phyloP scores from a whole-genome alignment of 1,139 yeast species.

The Saccharomyces hybrid region DNA sequence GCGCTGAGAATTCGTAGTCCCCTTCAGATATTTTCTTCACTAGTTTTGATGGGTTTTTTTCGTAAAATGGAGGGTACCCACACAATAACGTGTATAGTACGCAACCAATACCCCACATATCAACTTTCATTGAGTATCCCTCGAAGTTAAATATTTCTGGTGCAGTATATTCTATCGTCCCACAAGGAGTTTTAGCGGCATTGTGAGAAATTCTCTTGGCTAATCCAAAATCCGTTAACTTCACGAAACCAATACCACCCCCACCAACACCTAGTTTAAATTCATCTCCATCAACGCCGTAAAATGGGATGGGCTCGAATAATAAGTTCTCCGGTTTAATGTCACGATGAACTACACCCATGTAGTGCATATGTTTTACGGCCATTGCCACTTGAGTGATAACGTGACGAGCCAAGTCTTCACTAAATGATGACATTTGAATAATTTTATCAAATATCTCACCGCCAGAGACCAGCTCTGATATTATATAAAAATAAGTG shows the following conservation, averaged over 20 bases:
- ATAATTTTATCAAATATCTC: conserved; percentile 93
- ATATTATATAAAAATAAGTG: conserved; percentile 65
- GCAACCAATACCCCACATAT: conserved; percentile 95
- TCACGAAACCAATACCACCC: conserved; percentile 80
- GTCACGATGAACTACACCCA: conserved; percentile 89
- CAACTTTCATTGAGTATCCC: conserved; percentile 75
- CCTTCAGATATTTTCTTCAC: conserved; percentile 76
- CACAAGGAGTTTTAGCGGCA: conserved; percentile 73
- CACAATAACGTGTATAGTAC: conserved; percentile 81
- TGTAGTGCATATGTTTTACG: conserved; percentile 69
- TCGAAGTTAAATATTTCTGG: conserved; percentile 81
- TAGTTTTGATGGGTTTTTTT: conserved; percentile 43
- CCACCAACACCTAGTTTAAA: conserved; percentile 75
- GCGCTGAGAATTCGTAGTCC: conserved; percentile 66
- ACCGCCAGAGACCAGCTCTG: conserved; percentile 87
- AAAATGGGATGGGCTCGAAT: conserved; percentile 59
- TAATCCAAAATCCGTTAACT: conserved; percentile 87
- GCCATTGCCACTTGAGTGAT: conserved; percentile 80
- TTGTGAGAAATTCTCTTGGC: conserved; percentile 68
- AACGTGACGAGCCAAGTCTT: conserved; percentile 75
- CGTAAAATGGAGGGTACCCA: conserved; percentile 96
- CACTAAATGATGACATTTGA: conserved; percentile 82
- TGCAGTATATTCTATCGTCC: conserved; percentile 87
- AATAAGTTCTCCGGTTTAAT: conserved; percentile 90
- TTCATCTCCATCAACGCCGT: conserved; percentile 88